phyloP scores from a whole-genome alignment of 257 asterid species.

The Prunella vulgaris region DNA sequence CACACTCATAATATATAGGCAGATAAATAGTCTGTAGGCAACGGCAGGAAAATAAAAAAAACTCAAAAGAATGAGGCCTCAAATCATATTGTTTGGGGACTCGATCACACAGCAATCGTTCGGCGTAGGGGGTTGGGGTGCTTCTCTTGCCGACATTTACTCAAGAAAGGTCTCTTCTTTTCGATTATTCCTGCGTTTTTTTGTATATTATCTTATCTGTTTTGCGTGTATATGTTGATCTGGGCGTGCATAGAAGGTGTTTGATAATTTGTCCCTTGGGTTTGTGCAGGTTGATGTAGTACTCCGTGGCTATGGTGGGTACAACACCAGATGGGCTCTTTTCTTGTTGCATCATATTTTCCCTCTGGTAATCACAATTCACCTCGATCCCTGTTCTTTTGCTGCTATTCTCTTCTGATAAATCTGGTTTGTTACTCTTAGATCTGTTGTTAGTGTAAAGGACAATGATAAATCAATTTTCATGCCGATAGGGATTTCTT shows the following conservation, averaged over 20 bases:
- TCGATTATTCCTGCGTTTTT: not conserved
- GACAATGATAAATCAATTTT: not conserved
- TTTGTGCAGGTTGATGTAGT: slow-evolving; percentile 64
- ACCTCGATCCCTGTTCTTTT: too few relatives aligned
- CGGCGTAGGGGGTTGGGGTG: slow-evolving; percentile 91
- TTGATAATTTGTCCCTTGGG: not conserved
- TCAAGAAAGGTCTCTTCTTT: slow-evolving; percentile 56
- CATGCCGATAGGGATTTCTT: not conserved
- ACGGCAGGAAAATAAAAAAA: not conserved
- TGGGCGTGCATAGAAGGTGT: not conserved
- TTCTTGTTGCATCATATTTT: slow-evolving; percentile 82
- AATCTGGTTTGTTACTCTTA: not conserved
- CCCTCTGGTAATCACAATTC: slow-evolving; percentile 66
- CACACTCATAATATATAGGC: too few relatives aligned
- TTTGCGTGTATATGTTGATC: slow-evolving; percentile 9
- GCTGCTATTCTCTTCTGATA: not conserved
- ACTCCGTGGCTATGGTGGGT: slow-evolving; percentile 92
- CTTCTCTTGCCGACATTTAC: slow-evolving; percentile 69
- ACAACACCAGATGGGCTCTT: slow-evolving; percentile 90
- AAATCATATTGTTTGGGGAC: slow-evolving; percentile 80
- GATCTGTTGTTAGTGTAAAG: not conserved
- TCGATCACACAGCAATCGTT: slow-evolving; percentile 79
- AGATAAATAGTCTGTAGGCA: not conserved
- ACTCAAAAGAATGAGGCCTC: slow-evolving; percentile 57
- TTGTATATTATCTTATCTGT: too few relatives aligned